Conservation (phyloP, 257 asterid species). For the Lycium ferocissimum region DNA sequence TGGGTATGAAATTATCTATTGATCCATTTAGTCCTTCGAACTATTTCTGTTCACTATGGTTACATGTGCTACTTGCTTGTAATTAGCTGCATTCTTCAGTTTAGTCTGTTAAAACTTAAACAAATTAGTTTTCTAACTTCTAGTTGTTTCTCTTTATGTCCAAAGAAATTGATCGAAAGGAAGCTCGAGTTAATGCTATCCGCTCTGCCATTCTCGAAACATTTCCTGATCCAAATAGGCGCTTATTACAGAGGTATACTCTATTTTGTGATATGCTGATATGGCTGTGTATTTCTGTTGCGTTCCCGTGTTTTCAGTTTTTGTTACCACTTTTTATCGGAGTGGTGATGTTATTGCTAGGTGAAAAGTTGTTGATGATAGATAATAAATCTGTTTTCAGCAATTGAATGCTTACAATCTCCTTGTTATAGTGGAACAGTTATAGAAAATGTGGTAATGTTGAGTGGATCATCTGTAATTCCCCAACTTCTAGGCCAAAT, state of each 20-base stretch:
- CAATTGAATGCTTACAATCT: constrained; percentile 4
- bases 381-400: neutral
- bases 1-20: neutral
- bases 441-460: neutral
- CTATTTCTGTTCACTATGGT: neutral
- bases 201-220: constrained; percentile 83
- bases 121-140: constrained; percentile 23
- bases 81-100: constrained; percentile 12
- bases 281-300: neutral
- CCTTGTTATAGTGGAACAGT: neutral
- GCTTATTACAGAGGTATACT: constrained; percentile 82
- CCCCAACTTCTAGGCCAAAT: neutral
- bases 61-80: neutral
- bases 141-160: constrained; percentile 38
- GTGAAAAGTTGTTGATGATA: constrained; percentile 8
- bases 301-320: neutral
- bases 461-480: constrained; percentile 11
- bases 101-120: constrained; percentile 1
- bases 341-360: neutral
- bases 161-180: constrained; percentile 80
- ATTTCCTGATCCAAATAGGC: constrained; percentile 96
- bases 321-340: neutral
- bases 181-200: constrained; percentile 78
- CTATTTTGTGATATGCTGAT: constrained; percentile 21
- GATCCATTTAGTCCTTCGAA: neutral